Percentiles rank a stretch among this genome's conserved stretches.
phyloP scores from a whole-genome alignment of 1,284 basidiomycete species.

The Fomitopsis pinicola region DNA sequence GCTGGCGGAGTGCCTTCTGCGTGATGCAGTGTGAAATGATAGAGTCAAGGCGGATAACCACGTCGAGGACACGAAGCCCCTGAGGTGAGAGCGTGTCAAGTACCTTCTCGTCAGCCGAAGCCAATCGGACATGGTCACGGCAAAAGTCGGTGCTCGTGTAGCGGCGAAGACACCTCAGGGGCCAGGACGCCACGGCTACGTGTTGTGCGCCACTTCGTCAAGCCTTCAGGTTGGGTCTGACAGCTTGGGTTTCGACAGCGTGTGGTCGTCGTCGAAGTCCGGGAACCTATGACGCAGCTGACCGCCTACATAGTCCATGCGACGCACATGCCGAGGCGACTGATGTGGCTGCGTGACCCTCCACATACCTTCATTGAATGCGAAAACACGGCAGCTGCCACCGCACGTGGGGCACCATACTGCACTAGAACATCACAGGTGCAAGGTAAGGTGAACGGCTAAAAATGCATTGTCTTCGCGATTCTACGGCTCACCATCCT shows the following conservation, averaged over 20 bases:
- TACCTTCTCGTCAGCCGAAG: neutral
- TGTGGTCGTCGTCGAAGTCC: neutral
- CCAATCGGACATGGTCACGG: no score
- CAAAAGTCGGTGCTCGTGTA: neutral
- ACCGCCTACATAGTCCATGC: neutral
- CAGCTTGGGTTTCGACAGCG: neutral
- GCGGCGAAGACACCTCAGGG: no score
- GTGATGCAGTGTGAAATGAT: neutral
- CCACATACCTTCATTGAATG: neutral
- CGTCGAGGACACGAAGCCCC: neutral
- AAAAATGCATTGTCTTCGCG: neutral
- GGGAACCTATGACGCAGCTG: neutral
- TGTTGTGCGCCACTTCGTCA: neutral
- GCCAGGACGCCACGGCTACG: neutral
- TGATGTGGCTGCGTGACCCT: neutral
- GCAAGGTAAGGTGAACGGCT: neutral
- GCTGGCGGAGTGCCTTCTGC: neutral
- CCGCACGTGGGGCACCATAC: neutral
- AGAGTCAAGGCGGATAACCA: neutral
- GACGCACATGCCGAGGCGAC: neutral
- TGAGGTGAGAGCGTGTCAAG: neutral
- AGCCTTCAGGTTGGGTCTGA: neutral
- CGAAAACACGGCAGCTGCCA: neutral
- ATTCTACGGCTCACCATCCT: neutral
- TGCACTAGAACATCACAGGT: neutral